Evolutionary conservation across 2,329 filamentous ascomycete genomes (phyloP).

Genomic region (Colletotrichum acutatum): DNA sequence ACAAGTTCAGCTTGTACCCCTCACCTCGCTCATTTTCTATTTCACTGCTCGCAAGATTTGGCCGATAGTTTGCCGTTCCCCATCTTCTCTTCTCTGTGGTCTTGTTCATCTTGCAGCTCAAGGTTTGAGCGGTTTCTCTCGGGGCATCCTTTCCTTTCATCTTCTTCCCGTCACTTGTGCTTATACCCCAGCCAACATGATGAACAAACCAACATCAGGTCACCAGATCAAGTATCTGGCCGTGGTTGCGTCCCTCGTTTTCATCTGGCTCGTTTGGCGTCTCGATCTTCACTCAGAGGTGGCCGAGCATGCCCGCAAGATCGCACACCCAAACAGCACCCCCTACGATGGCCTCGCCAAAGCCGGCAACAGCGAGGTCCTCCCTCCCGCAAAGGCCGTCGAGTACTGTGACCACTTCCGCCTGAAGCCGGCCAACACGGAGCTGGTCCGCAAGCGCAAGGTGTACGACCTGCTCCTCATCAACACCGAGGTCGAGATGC

Average conservation of each 20-base stretch:
- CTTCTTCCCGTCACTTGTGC: not conserved
- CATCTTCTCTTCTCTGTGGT: not conserved
- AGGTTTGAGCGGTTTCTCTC: not conserved
- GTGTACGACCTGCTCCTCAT: constrained; percentile 72
- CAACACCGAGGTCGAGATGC: constrained; percentile 72
- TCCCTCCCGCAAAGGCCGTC: constrained; percentile 24
- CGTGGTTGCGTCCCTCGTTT: constrained; percentile 14
- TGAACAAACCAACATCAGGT: constrained; percentile 5
- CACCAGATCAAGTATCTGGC: constrained; percentile 29
- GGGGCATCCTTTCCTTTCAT: not conserved
- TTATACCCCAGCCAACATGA: not conserved
- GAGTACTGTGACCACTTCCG: constrained; percentile 50
- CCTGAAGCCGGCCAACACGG: constrained; percentile 47
- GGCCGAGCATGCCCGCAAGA: constrained; percentile 15
- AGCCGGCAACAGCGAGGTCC: constrained; percentile 10
- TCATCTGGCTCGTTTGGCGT: constrained; percentile 31
- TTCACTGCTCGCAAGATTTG: not conserved
- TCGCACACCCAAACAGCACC: not conserved
- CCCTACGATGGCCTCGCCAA: constrained; percentile 4
- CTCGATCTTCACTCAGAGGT: constrained; percentile 16
- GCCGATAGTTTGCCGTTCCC: not conserved
- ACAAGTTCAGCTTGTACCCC: not conserved
- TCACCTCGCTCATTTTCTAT: not conserved
- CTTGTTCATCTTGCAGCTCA: not conserved
- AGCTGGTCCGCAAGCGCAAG: constrained; percentile 52